Percentiles rank a stretch among this genome's conserved stretches.
Conservation (phyloP, 306 rosid genomes). For the Fragaria nilgerrensis region DNA sequence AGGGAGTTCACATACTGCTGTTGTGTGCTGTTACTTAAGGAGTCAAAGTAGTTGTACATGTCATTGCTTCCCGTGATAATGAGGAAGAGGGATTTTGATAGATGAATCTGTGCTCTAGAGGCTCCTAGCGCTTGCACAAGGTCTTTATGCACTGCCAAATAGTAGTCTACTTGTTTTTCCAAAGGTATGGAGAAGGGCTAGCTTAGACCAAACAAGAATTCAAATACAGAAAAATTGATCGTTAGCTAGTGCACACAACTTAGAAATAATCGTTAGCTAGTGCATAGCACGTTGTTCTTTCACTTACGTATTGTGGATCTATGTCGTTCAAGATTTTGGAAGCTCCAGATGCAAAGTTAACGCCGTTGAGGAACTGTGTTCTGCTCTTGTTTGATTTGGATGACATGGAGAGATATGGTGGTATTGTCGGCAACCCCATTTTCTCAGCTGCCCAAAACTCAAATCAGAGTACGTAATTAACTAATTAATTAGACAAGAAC, state of each 20-base stretch:
- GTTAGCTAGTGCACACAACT: neutral
- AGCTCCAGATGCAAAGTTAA: slow-evolving; percentile 82
- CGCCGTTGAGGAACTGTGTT: slow-evolving; percentile 49
- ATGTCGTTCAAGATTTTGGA: slow-evolving; percentile 64
- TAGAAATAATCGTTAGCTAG: neutral
- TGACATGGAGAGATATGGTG: slow-evolving; percentile 59
- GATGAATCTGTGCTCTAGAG: slow-evolving; percentile 29
- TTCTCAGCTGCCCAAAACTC: slow-evolving; percentile 58
- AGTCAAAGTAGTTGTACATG: slow-evolving; percentile 50
- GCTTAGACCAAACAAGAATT: neutral
- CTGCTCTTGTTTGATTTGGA: slow-evolving; percentile 30
- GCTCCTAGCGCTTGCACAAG: slow-evolving; percentile 36
- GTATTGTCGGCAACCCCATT: slow-evolving; percentile 59
- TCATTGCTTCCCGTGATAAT: slow-evolving; percentile 77
- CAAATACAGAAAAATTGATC: neutral
- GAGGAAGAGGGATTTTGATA: slow-evolving; percentile 58
- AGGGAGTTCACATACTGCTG: slow-evolving; percentile 50
- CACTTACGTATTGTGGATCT: slow-evolving; percentile 48
- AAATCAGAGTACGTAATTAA: neutral
- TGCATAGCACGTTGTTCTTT: neutral
- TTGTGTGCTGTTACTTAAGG: slow-evolving; percentile 45
- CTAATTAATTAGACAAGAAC: neutral
- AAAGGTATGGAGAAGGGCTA: slow-evolving; percentile 50
- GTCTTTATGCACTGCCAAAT: slow-evolving; percentile 29
- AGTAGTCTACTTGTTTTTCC: slow-evolving; percentile 59